These are phyloP conservation scores for Trichosporon inkin DNA, from an alignment of 1,284 basidiomycete species.

Conservation along the genomic window DNA sequence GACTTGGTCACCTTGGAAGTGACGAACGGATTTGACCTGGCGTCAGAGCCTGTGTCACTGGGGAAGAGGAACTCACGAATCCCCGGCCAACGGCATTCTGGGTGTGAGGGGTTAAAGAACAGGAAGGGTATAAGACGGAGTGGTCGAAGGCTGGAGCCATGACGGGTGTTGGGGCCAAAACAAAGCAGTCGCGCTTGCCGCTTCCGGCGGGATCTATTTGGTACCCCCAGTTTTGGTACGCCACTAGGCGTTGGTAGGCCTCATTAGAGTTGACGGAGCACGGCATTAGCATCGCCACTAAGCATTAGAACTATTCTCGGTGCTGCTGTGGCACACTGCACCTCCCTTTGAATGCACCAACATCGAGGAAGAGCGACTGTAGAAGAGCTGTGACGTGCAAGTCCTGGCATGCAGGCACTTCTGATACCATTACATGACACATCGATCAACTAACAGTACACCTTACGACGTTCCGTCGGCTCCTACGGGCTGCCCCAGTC, in stretches of 20 bases:
- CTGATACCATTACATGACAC: not conserved
- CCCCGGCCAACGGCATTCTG: slow-evolving; percentile 1
- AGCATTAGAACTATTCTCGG: no score
- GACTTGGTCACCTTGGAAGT: slow-evolving; percentile 18
- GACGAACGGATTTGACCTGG: slow-evolving; percentile 39
- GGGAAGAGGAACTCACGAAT: not conserved
- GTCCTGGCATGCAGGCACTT: not conserved
- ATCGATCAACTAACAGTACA: not conserved
- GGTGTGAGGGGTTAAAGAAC: not conserved
- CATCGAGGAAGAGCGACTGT: no score
- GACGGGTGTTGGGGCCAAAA: slow-evolving; percentile 11
- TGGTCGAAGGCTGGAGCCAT: not conserved
- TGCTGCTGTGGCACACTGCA: no score
- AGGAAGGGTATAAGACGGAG: not conserved
- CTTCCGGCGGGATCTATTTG: slow-evolving; percentile 12
- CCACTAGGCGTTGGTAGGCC: no score
- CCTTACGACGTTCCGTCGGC: not conserved
- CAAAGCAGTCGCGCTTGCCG: slow-evolving; percentile 29
- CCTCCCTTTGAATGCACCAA: no score
- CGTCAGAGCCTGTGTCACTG: not conserved
- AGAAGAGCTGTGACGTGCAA: not conserved
- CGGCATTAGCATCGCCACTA: no score
- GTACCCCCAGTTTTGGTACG: not conserved
- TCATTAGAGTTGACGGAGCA: no score
- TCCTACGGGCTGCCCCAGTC: not conserved